Evolutionary conservation across 2,329 filamentous ascomycete species (phyloP).

Genomic region (Biscogniauxia mediterranea): DNA sequence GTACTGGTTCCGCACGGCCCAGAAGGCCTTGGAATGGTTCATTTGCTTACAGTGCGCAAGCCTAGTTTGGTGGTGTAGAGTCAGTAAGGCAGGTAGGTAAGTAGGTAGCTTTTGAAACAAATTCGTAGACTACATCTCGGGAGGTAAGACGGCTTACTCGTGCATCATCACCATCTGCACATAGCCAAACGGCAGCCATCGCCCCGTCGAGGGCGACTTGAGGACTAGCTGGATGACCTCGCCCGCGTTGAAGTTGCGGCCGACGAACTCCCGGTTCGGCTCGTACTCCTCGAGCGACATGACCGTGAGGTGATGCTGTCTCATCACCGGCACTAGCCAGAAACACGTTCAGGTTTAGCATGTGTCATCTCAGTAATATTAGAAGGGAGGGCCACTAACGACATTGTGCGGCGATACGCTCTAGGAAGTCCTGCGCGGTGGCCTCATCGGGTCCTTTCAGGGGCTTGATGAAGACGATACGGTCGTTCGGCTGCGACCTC

Average conservation of each 20-base stretch:
- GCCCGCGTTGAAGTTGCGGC: constrained; percentile 87
- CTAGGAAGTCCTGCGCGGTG: constrained; percentile 67
- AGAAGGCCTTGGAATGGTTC: constrained; percentile 83
- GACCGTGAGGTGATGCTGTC: constrained; percentile 60
- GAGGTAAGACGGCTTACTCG: constrained; percentile 45
- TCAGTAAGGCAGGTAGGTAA: not conserved
- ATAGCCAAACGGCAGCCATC: constrained; percentile 78
- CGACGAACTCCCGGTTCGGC: constrained; percentile 78
- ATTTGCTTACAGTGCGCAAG: constrained; percentile 87
- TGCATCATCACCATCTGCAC: constrained; percentile 97
- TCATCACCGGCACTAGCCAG: constrained; percentile 63
- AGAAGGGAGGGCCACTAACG: constrained; percentile 39
- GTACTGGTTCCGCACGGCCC: constrained; percentile 73
- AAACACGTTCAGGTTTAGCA: constrained; percentile 4
- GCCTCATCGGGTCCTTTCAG: constrained; percentile 62
- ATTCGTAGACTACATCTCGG: constrained; percentile 3
- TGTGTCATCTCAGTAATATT: not conserved
- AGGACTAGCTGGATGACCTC: constrained; percentile 85
- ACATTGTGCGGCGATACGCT: constrained; percentile 79
- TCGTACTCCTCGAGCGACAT: constrained; percentile 78
- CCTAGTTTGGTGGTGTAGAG: constrained; percentile 28
- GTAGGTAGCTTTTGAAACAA: too few relatives aligned
- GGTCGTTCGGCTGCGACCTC: constrained; percentile 69
- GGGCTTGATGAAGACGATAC: constrained; percentile 84
- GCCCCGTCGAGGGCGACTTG: constrained; percentile 59